Evolutionary conservation across 495 filamentous ascomycete genomes (phyloP), one percentile per base, ranked within the genome.

Genomic region (Talaromyces ruber): DNA sequence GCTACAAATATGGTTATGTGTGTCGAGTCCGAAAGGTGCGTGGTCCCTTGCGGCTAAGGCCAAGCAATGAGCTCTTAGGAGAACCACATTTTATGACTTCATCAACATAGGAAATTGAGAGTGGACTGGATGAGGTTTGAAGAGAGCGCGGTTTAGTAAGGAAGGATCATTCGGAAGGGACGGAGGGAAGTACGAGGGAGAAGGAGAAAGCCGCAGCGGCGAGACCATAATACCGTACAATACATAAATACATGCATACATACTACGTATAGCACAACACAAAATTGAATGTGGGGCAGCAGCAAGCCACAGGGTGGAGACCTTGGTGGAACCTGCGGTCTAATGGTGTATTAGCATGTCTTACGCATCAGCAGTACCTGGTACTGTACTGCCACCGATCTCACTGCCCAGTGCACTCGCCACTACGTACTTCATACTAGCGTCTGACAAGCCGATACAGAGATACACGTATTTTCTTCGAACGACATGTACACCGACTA

Each of bases 41-140:
- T 53, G 50, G 50, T 53, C 50, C 50, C 50, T 52, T 52, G 47
- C 47, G 53, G 25, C 28, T 57, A 57, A 22, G 50, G 54, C 54
- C 54, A 57, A 57, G 54, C 54, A 57, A 30, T 30, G 29, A 34
- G 28, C 54, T 21, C 28, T 34, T 9, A 30, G 54, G 29, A 18
- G 54, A 47, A 57, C 54, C 54, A 57, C 54, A 57, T 47, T 37
- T 54, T 22, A 57, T 57, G 54, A 57, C 29, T 57, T 57, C 26
- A 21, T 6, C 18, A 30, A 21, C 54, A 56, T 8, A n/a, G 11
- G 53, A 18, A 58, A 30, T 21, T 47, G 43, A 21, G 16, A 47
- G 43, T 21, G 43, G 18, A 47, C 16, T 21, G 18, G 43, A 47
- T 47, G 43, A 47, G 43, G 43, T 47, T 22, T 47, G 43, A 47